Evolutionary conservation across 148 eudicot genomes (phyloP).

Genomic region (Heliamphora exappendiculata): DNA sequence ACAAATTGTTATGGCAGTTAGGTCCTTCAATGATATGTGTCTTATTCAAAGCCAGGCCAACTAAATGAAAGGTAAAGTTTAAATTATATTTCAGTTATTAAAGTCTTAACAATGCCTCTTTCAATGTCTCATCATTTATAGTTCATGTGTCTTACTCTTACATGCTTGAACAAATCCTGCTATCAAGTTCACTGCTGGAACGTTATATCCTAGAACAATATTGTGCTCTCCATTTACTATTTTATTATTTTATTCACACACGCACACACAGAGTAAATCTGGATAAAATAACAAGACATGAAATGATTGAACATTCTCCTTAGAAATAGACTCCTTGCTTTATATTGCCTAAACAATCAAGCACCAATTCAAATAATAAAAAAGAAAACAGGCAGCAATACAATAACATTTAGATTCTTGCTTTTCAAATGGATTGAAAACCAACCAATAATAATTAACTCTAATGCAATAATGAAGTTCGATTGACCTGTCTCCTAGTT

Average conservation of each 20-base stretch:
- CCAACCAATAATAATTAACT: too few species aligned
- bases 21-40: not conserved
- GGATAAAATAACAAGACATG: not conserved
- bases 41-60: not conserved
- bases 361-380: too few species aligned
- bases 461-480: too few species aligned
- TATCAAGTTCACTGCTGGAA: not conserved
- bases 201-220: not conserved
- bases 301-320: not conserved
- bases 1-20: not conserved
- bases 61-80: not conserved
- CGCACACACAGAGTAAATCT: not conserved
- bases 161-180: not conserved
- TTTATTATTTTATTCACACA: too few species aligned
- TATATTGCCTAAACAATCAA: not conserved
- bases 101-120: not conserved
- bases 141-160: not conserved
- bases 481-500: too few species aligned
- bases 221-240: not conserved
- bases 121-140: not conserved
- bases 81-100: not conserved
- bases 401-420: not conserved
- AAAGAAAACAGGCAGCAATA: not conserved
- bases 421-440: not conserved
- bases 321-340: not conserved